Conservation (phyloP, 2,329 filamentous ascomycete species). For the Colletotrichum magnum region DNA sequence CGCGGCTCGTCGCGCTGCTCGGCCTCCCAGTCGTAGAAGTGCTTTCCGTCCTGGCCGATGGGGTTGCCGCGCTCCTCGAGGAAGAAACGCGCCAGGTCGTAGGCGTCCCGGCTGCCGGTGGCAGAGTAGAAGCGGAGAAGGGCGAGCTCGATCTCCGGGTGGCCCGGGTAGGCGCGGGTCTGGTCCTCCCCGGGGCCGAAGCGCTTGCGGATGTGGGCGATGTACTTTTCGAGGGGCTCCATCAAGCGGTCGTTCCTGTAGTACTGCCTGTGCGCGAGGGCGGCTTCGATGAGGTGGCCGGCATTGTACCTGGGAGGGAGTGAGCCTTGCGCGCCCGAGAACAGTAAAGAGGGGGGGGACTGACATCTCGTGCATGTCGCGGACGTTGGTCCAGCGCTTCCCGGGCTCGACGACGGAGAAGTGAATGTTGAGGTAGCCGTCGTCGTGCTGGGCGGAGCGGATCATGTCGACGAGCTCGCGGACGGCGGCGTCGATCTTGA, state of each 20-base stretch:
- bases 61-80: conserved; percentile 68
- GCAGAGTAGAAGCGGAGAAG: conserved; percentile 54
- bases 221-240: conserved; percentile 67
- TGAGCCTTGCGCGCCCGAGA: conserved; percentile 19
- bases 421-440: conserved; percentile 76
- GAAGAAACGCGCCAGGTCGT: conserved; percentile 68
- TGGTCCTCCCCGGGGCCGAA: conserved; percentile 67
- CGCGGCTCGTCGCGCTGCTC: conserved; percentile 46
- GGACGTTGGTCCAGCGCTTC: conserved; percentile 69
- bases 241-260: conserved; percentile 67
- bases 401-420: conserved; percentile 71
- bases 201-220: conserved; percentile 63
- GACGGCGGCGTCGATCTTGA: conserved; percentile 64
- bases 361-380: conserved; percentile 74
- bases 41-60: conserved; percentile 60
- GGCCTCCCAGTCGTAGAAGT: conserved; percentile 69
- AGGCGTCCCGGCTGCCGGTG: conserved; percentile 51
- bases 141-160: conserved; percentile 67
- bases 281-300: conserved; percentile 74
- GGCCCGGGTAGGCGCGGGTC: conserved; percentile 72
- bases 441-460: conserved; percentile 66
- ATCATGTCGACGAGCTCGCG: conserved; percentile 72
- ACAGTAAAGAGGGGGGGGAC: conserved; percentile 29
- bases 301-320: conserved; percentile 64
- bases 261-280: conserved; percentile 67